Percentiles rank a stretch among this genome's conserved stretches.
Conservation (phyloP, 2,329 filamentous ascomycete genomes). For the Hypomyces perniciosus region DNA sequence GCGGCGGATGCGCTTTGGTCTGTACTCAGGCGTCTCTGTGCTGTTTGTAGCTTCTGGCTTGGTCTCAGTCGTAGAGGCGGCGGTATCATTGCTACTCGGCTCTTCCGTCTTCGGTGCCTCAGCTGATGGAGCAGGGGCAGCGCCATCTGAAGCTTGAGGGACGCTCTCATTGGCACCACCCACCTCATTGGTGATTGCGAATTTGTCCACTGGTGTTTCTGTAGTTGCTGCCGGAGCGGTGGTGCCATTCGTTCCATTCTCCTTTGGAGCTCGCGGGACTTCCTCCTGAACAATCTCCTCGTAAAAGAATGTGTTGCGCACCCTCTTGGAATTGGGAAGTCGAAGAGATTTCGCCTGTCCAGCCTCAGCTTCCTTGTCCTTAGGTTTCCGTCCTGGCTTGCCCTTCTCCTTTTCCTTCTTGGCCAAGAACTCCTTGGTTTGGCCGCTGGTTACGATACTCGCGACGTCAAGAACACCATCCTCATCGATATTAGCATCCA, state of each 20-base stretch:
- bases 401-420: conserved; percentile 74
- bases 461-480: conserved; percentile 80
- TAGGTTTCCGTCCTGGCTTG: conserved; percentile 47
- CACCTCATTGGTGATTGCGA: background rate
- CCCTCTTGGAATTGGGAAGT: conserved; percentile 67
- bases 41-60: conserved; percentile 20
- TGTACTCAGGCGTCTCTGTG: conserved; percentile 32
- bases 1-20: conserved; percentile 52
- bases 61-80: conserved; percentile 15
- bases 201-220: background rate
- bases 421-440: conserved; percentile 75
- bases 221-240: conserved; percentile 3
- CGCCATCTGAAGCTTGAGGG: conserved; percentile 9
- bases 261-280: conserved; percentile 33
- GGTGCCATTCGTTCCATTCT: conserved; percentile 20
- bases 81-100: background rate
- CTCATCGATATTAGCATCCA: conserved; percentile 37
- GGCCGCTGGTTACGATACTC: conserved; percentile 75
- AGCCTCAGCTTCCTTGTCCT: conserved; percentile 51
- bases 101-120: conserved; percentile 24
- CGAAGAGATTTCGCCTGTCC: conserved; percentile 50
- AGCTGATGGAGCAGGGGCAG: conserved; percentile 9
- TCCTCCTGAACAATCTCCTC: conserved; percentile 60
- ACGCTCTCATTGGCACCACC: conserved; percentile 5
- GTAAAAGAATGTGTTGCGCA: conserved; percentile 65